phyloP scores from a whole-genome alignment of 129 eudicot genomes.

The Chrysanthemum lavandulifolium region DNA sequence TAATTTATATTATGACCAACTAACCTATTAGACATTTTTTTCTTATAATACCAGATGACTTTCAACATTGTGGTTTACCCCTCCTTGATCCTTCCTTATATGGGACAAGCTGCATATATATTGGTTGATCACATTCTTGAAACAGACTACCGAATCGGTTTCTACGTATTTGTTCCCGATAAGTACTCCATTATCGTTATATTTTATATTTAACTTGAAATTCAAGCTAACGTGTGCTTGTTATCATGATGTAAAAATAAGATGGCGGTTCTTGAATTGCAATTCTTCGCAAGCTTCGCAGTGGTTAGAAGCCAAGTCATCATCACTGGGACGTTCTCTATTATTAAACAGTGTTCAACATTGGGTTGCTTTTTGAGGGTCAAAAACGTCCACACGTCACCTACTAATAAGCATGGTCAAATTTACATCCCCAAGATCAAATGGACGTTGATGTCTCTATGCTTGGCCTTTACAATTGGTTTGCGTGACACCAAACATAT shows the following conservation, averaged over 20 bases:
- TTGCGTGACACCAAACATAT: no score
- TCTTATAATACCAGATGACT: no score
- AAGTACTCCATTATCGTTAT: background rate
- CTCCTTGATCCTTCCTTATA: no score
- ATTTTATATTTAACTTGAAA: background rate
- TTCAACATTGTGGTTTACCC: no score
- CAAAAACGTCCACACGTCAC: constrained; percentile 69
- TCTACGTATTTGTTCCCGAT: constrained; percentile 93
- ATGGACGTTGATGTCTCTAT: constrained; percentile 72
- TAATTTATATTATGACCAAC: no score
- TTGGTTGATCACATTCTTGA: no score
- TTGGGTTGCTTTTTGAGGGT: constrained; percentile 85
- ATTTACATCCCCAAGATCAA: no score
- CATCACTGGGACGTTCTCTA: constrained; percentile 79
- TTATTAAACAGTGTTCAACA: constrained; percentile 75
- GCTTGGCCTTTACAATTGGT: constrained; percentile 79
- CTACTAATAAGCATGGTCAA: constrained; percentile 70
- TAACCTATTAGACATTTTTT: no score
- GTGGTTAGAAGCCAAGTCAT: constrained; percentile 93
- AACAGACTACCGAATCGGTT: no score
- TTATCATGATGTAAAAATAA: constrained; percentile 51
- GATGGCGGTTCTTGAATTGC: constrained; percentile 85
- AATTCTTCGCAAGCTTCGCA: constrained; percentile 71
- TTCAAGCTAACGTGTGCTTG: constrained; percentile 1
- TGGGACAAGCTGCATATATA: no score